A percentile compares a stretch with the other conserved stretches of the same genome.
Evolutionary conservation across 257 asterid genomes (phyloP).

Genomic region (Ophiorrhiza pumila): DNA sequence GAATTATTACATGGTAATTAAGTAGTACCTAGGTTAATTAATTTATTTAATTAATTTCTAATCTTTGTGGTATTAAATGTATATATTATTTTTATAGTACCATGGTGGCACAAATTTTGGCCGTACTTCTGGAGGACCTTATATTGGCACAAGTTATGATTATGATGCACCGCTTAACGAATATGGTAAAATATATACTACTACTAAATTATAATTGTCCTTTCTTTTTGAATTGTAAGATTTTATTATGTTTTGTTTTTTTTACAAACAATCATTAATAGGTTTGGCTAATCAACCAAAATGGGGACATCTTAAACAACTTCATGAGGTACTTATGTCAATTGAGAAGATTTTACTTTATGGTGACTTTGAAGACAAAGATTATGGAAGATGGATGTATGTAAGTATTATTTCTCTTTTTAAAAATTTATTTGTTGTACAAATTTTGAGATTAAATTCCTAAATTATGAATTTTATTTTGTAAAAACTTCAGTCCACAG

Average conservation of each 20-base stretch:
- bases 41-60: no score
- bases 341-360: conserved; percentile 34
- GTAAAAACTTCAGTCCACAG: conserved; percentile 28
- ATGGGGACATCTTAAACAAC: conserved; percentile 40
- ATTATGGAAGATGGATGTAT: neutral
- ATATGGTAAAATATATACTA: conserved; percentile 31
- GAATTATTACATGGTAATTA: conserved; percentile 51
- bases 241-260: neutral
- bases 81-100: conserved; percentile 28
- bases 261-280: neutral
- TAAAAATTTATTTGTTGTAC: neutral
- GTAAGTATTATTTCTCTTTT: conserved; percentile 4
- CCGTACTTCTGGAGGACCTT: conserved; percentile 37
- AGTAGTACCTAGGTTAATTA: no score
- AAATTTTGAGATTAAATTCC: neutral
- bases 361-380: conserved; percentile 14
- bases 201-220: no score
- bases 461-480: neutral
- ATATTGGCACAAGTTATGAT: conserved; percentile 39
- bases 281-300: conserved; percentile 45
- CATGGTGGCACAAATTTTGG: conserved; percentile 54
- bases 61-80: no score
- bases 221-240: neutral
- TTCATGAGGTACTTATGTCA: conserved; percentile 30
- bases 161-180: conserved; percentile 50